Percentiles rank a stretch among this genome's conserved stretches.
These are phyloP conservation scores for Floccularia luteovirens DNA, from an alignment of 768 basidiomycete species.

Conservation along the genomic window DNA sequence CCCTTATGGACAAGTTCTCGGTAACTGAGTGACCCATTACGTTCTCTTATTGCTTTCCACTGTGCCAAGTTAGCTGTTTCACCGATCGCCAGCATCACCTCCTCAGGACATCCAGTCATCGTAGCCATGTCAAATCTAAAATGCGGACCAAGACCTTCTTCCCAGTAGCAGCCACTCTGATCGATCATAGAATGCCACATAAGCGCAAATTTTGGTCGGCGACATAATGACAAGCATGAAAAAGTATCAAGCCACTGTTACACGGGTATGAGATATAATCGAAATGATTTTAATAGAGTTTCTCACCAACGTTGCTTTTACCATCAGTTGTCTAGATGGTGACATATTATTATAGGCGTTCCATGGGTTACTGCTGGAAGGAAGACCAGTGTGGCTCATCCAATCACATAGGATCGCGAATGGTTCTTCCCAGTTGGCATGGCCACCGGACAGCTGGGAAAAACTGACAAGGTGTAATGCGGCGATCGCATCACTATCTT, in stretches of 20 bases:
- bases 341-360: slow-evolving; percentile 49
- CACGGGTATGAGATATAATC: slow-evolving; percentile 9
- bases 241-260: slow-evolving; percentile 74
- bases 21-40: slow-evolving; percentile 61
- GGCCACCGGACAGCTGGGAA: slow-evolving; percentile 62
- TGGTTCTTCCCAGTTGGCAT: slow-evolving; percentile 61
- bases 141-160: slow-evolving; percentile 20
- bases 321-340: slow-evolving; percentile 43
- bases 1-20: slow-evolving; percentile 72
- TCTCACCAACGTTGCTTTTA: slow-evolving; percentile 72
- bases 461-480: slow-evolving; percentile 73
- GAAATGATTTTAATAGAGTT: slow-evolving; percentile 1
- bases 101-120: slow-evolving; percentile 74
- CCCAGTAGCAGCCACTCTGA: slow-evolving; percentile 39
- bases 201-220: slow-evolving; percentile 55
- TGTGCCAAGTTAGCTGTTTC: slow-evolving; percentile 66
- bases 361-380: slow-evolving; percentile 57
- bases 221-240: slow-evolving; percentile 52
- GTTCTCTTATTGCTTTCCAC: slow-evolving; percentile 65
- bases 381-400: slow-evolving; percentile 61
- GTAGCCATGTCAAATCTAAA: slow-evolving; percentile 54
- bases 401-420: slow-evolving; percentile 72
- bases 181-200: slow-evolving; percentile 65
- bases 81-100: slow-evolving; percentile 67
- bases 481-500: slow-evolving; percentile 68